Base-by-base conservation (phyloP, 2,329 filamentous ascomycete genomes). In the Mariannaea elegans region DNA sequence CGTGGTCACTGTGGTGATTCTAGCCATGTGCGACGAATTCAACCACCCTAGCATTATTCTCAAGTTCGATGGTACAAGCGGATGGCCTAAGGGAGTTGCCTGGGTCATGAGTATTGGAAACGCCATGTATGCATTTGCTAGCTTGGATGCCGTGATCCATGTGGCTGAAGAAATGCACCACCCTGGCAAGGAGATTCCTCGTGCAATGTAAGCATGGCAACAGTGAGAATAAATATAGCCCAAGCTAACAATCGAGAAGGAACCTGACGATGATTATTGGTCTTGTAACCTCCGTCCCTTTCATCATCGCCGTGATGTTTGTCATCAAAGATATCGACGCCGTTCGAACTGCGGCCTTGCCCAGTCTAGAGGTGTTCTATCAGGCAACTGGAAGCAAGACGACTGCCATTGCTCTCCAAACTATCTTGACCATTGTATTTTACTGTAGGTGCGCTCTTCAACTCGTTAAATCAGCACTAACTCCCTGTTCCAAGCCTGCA, bases 261-360 rank as follows among this genome's bases (percentile, higher is more conserved):
- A 62, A 56, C 21, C 13, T 63, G 36, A 63, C 56, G 19, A 52
- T 62, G 52, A 34, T 65, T 4, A 71, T 75, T 18, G 71, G 72
- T 7, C 53, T 74, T 13, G 4, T 68, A 1, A 74, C 72, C 1
- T 61, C 68, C 0, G 63, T 76, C 1, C 73, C 73, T 0, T 67
- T 72, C 51, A 64, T 64, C 8, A 46, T 75, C 5, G 68, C 63
- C 4, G 59, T 73, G 27, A 66, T 72, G 54, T 64, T 65, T 16
- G 63, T 65, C 16, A 66, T 73, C 14, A 65, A 63, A 7, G 71
- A 75, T 41, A 32, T 74, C 2, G 66, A 72, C 3, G 66, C 68
- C 3, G 71, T 75, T 12, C 65, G 65, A 10, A 56, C 59, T 1
- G 59, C 65, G 0, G 36, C 39, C 10, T 39, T 68, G 10, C 65